A percentile compares a stretch with the other conserved stretches of the same genome.
Evolutionary conservation across 1,284 basidiomycete genomes (phyloP).

Genomic region (Tilletiaria anomala): DNA sequence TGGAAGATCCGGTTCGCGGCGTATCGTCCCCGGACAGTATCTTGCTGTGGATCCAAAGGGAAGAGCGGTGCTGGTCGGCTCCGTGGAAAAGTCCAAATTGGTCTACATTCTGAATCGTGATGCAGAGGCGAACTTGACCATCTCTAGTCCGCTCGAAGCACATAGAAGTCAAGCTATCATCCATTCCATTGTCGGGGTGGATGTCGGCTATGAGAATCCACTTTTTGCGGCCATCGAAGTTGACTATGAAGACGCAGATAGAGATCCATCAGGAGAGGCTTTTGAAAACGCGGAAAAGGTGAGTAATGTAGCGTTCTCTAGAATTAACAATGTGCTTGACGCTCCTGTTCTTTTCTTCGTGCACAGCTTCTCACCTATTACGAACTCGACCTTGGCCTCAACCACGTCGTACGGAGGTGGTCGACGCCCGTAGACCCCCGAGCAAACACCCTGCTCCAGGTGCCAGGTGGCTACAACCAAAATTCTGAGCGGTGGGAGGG

Average conservation of each 20-base stretch:
- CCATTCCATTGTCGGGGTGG: conserved; percentile 33
- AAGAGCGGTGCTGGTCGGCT: conserved; percentile 34
- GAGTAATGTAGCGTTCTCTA: no score
- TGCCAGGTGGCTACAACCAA: conserved; percentile 38
- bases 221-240: conserved; percentile 36
- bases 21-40: conserved; percentile 36
- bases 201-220: conserved; percentile 38
- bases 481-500: conserved; percentile 36
- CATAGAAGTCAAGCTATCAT: conserved; percentile 29
- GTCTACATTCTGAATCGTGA: conserved; percentile 38
- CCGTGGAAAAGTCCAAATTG: conserved; percentile 35
- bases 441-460: conserved; percentile 28
- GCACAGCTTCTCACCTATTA: conserved; percentile 29
- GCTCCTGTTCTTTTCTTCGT: not conserved
- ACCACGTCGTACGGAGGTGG: conserved; percentile 38
- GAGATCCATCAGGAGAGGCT: conserved; percentile 31
- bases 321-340: no score
- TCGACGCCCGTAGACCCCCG: conserved; percentile 27
- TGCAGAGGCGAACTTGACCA: conserved; percentile 35
- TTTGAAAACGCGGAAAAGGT: conserved; percentile 21
- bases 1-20: conserved; percentile 31
- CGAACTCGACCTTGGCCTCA: conserved; percentile 38
- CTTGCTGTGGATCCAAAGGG: conserved; percentile 38
- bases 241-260: conserved; percentile 35
- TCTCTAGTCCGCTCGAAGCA: conserved; percentile 37